Evolutionary conservation across 2,329 filamentous ascomycete species (phyloP).

Genomic region (Aspergillus thermomutatus): DNA sequence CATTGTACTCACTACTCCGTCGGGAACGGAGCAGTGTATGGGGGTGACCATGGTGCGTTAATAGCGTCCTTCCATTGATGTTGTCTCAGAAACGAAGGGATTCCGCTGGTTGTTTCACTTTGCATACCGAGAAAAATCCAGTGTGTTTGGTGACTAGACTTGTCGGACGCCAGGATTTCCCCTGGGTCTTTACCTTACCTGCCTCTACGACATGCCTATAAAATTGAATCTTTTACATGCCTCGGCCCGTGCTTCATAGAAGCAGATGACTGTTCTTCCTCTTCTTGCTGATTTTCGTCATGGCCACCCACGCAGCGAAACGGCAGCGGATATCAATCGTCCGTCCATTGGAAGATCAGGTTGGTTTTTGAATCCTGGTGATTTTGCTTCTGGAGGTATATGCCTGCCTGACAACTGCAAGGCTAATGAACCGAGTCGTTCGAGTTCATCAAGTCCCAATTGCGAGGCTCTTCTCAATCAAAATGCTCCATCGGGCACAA

Average conservation of each 20-base stretch:
- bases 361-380: neutral
- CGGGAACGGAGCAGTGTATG: no score
- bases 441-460: neutral
- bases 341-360: slow-evolving; percentile 20
- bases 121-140: no score
- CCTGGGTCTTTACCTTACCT: neutral
- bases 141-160: neutral
- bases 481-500: neutral
- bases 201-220: neutral
- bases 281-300: slow-evolving; percentile 15
- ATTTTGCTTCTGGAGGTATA: neutral
- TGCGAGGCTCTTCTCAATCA: neutral
- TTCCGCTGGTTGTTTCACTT: neutral
- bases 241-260: neutral
- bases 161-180: neutral
- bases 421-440: neutral
- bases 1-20: no score
- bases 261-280: slow-evolving; percentile 1
- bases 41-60: neutral
- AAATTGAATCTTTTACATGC: neutral
- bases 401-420: neutral
- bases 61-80: neutral
- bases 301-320: slow-evolving; percentile 37
- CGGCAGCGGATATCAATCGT: slow-evolving; percentile 33
- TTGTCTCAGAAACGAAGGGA: neutral